Percentiles rank a stretch among this genome's conserved stretches.
Evolutionary conservation across 2,329 filamentous ascomycete genomes (phyloP).

Genomic region (Paraphoma chrysanthemicola): DNA sequence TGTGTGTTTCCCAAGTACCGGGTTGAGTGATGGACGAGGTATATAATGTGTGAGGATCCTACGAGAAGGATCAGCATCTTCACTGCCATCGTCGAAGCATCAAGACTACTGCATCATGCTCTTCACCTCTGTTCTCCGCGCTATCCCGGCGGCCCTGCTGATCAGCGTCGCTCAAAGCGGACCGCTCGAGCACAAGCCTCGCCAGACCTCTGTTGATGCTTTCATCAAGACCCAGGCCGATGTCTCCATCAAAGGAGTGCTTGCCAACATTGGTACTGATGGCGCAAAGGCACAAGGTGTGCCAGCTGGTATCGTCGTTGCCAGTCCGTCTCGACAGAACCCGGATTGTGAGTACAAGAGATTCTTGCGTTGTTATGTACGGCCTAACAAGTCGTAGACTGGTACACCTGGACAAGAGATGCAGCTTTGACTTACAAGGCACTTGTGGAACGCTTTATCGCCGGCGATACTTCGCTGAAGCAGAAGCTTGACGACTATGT

Average conservation of each 20-base stretch:
- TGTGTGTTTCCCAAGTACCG: background rate
- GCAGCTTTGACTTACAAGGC: slow-evolving; percentile 73
- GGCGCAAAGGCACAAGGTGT: slow-evolving; percentile 58
- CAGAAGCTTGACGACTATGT: slow-evolving; percentile 72
- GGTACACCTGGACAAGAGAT: slow-evolving; percentile 81
- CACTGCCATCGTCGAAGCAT: slow-evolving; percentile 1
- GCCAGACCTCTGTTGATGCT: slow-evolving; percentile 21
- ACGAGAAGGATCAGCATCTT: slow-evolving; percentile 3
- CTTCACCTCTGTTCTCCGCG: slow-evolving; percentile 17
- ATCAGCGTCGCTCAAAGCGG: slow-evolving; percentile 10
- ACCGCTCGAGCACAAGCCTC: slow-evolving; percentile 12
- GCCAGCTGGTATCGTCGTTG: slow-evolving; percentile 60
- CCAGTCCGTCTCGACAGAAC: slow-evolving; percentile 61
- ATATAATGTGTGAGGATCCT: slow-evolving; percentile 8
- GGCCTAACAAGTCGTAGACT: slow-evolving; percentile 60
- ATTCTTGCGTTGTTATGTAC: background rate
- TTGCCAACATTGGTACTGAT: slow-evolving; percentile 63
- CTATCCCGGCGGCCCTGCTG: slow-evolving; percentile 21
- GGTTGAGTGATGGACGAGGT: background rate
- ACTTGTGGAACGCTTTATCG: slow-evolving; percentile 70
- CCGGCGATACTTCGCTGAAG: slow-evolving; percentile 66
- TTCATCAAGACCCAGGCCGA: slow-evolving; percentile 55
- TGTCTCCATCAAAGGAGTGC: slow-evolving; percentile 58
- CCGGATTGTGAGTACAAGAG: slow-evolving; percentile 57
- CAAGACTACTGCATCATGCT: slow-evolving; percentile 17